phyloP scores from a whole-genome alignment of 2,329 filamentous ascomycete species.

The Cladosporium colombiae region DNA sequence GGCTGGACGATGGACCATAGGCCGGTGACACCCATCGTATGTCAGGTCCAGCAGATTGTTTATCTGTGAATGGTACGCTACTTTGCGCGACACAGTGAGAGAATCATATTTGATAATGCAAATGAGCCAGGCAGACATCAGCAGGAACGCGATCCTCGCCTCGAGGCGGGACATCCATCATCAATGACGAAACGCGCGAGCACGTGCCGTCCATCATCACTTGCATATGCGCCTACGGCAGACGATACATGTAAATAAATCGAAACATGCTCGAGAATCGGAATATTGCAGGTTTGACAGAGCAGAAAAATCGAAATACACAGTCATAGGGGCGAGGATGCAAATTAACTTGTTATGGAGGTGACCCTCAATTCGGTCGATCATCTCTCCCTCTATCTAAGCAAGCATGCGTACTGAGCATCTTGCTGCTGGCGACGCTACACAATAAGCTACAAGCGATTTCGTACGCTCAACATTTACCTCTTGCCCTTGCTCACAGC shows the following conservation, averaged over 20 bases:
- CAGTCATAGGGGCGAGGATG: background rate
- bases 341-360: background rate
- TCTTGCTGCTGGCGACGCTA: background rate
- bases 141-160: background rate
- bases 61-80: background rate
- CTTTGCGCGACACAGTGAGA: background rate
- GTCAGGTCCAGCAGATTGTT: background rate
- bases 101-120: background rate
- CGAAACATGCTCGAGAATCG: background rate
- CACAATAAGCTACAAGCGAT: background rate
- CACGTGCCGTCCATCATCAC: background rate
- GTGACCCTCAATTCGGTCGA: background rate
- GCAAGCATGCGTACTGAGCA: background rate
- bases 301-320: background rate
- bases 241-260: background rate
- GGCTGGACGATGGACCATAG: conserved; percentile 97
- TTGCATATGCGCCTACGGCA: background rate
- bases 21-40: conserved; percentile 88
- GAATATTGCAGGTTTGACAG: background rate
- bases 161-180: conserved; percentile 5
- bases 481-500: conserved; percentile 17
- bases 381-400: background rate
- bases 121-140: background rate
- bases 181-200: conserved; percentile 5
- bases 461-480: background rate